A percentile compares a stretch with the other conserved stretches of the same genome.
Conservation (phyloP, 169 alveolate species). For the Cardiosporidium cionae region DNA sequence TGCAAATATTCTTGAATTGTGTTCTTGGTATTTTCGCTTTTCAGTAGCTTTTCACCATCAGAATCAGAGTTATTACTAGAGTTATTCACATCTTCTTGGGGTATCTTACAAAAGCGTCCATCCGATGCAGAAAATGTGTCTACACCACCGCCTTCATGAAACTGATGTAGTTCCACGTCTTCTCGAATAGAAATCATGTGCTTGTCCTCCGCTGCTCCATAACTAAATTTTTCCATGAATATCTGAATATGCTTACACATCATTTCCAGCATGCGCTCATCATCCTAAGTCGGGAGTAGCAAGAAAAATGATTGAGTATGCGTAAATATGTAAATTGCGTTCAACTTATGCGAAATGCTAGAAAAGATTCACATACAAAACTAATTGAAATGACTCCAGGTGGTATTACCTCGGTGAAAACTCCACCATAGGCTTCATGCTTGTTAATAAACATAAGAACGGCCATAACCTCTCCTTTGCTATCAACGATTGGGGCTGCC, state of each 20-base stretch:
- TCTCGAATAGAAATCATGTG: neutral
- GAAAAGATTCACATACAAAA: neutral
- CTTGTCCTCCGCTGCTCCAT: constrained; percentile 11
- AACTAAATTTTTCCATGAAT: constrained; percentile 23
- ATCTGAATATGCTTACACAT: constrained; percentile 10
- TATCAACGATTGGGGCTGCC: constrained; percentile 15
- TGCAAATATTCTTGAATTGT: too few relatives aligned
- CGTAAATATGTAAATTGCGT: neutral
- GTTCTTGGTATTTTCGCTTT: too few relatives aligned
- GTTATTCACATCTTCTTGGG: too few relatives aligned
- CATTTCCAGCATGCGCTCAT: constrained; percentile 15
- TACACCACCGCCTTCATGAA: neutral
- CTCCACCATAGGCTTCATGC: neutral
- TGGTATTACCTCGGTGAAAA: neutral
- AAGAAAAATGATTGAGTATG: neutral
- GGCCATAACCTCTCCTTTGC: neutral
- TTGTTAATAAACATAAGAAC: constrained; percentile 2
- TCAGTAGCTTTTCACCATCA: too few relatives aligned
- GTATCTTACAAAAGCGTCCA: too few relatives aligned
- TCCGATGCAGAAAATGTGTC: too few relatives aligned
- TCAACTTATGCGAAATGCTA: neutral
- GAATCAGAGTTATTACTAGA: too few relatives aligned
- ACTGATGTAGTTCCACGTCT: neutral
- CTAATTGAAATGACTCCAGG: neutral
- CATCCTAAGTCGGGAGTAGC: neutral